A percentile compares a stretch with the other conserved stretches of the same genome.
phyloP scores from a whole-genome alignment of 164 flowering plant genomes.

The Warburgia ugandensis region DNA sequence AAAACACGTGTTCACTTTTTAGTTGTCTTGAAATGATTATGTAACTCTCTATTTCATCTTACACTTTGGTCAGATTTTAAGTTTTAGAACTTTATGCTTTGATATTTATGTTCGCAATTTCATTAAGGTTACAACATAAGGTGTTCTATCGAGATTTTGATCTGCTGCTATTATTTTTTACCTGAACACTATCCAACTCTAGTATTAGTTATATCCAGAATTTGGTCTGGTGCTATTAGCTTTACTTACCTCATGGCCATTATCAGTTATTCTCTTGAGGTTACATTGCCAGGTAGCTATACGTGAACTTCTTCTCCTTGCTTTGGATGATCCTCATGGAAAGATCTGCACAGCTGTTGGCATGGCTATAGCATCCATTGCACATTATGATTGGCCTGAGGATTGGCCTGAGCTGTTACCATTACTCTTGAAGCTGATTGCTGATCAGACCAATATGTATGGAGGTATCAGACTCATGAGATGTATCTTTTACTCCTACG shows the following conservation, averaged over 20 bases:
- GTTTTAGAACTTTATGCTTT: too few species aligned
- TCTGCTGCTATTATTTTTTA: too few species aligned
- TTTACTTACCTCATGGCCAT: not conserved
- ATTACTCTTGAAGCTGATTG: conserved; percentile 59
- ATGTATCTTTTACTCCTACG: not conserved
- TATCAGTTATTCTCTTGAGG: conserved; percentile 8
- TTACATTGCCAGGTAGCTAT: conserved; percentile 45
- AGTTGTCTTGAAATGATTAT: too few species aligned
- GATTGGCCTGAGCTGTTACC: conserved; percentile 92
- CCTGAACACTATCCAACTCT: too few species aligned
- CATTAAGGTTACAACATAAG: too few species aligned
- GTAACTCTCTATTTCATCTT: too few species aligned
- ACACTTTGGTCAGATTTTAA: too few species aligned
- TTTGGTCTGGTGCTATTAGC: too few species aligned
- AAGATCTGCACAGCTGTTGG: conserved; percentile 90
- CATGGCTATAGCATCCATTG: conserved; percentile 90
- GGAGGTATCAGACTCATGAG: conserved; percentile 42
- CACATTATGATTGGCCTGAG: conserved; percentile 90
- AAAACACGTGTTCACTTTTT: too few species aligned
- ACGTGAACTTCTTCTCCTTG: conserved; percentile 54
- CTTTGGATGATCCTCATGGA: conserved; percentile 71
- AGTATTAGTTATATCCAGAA: too few species aligned
- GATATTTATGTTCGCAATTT: too few species aligned
- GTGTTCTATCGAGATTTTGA: too few species aligned
- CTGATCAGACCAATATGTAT: conserved; percentile 55